Base-by-base conservation (phyloP, 768 basidiomycete species). In the Termitomyces eurrhizus region DNA sequence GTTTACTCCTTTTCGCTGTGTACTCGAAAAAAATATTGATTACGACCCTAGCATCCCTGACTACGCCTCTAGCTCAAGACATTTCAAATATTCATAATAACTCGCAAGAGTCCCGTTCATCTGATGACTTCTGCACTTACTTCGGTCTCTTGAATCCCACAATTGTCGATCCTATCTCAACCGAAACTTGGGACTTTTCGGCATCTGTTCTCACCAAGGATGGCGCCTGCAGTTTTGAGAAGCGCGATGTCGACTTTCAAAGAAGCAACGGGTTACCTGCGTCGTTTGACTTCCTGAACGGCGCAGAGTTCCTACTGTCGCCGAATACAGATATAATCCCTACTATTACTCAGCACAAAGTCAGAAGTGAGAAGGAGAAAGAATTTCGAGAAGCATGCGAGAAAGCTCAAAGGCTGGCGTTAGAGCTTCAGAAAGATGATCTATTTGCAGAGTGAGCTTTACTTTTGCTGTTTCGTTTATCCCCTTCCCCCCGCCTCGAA, bases 321-420 rank as follows among this genome's bases (percentile, higher is more conserved):
- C n/a, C n/a, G n/a, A n/a, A n/a, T 24, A 13, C 16, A 29, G 26
- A 55, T 21, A 60, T n/a, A n/a, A n/a, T n/a, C n/a, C n/a, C n/a
- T n/a, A n/a, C n/a, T n/a, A n/a, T n/a, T n/a, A n/a, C n/a, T n/a
- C n/a, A n/a, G n/a, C n/a, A n/a, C n/a, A n/a, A n/a, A n/a, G n/a
- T n/a, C n/a, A n/a, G n/a, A n/a, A 60, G 48, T 67, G 68, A 68
- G 35, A 70, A 76, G 58, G 64, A 74, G 39, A 69, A 72, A 37
- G 67, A 72, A 56, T 65, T 74, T 32, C 63, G 67, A 16, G 66
- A 63, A 26, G 71, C 78, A 67, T 73, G 74, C 60, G 73, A 76
- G 41, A 72, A 66, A 7, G 66, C 73, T 6, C 65, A 69, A n/a
- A 69, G 59, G 60, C 67, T 78, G 50, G 73, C 76, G 16, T 61